These are phyloP conservation scores for Eucalyptus sp. DNA, from an alignment of 345 rosid species.

Conservation along the genomic window DNA sequence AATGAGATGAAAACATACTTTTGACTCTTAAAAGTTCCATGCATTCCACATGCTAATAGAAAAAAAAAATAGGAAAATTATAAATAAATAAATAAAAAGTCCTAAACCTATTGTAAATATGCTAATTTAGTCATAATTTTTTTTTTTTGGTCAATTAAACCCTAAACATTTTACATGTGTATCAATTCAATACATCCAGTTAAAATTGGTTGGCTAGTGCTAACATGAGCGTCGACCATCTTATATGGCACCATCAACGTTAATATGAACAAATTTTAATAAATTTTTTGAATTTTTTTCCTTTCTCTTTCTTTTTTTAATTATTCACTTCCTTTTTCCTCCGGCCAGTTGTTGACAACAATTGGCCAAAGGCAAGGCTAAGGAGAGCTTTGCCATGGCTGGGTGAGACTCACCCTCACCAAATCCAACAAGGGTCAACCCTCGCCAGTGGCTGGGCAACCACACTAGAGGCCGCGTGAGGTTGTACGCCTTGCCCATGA, in stretches of 20 bases:
- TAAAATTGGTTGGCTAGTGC: accelerated
- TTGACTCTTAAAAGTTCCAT: background rate
- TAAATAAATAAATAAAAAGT: too few species aligned
- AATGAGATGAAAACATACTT: background rate
- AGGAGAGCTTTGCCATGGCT: accelerated
- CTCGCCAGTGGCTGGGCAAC: accelerated
- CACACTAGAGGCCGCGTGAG: accelerated
- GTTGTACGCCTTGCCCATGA: accelerated
- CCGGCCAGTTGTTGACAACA: accelerated
- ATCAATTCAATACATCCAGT: too few species aligned
- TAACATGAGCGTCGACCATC: accelerated
- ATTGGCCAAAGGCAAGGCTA: too few species aligned
- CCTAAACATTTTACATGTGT: too few species aligned
- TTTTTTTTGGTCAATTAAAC: too few species aligned
- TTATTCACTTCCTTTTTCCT: too few species aligned
- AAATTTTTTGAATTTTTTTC: accelerated
- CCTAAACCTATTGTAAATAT: accelerated
- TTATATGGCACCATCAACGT: accelerated
- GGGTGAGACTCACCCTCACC: accelerated
- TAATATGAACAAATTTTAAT: too few species aligned
- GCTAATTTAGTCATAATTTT: too few species aligned
- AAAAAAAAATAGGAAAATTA: background rate
- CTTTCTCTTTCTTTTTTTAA: too few species aligned
- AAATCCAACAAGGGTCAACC: too few species aligned
- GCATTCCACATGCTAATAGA: background rate